These are phyloP conservation scores for Arthrobotrys entomopaga DNA, from an alignment of 2,329 filamentous ascomycete species.

Conservation along the genomic window DNA sequence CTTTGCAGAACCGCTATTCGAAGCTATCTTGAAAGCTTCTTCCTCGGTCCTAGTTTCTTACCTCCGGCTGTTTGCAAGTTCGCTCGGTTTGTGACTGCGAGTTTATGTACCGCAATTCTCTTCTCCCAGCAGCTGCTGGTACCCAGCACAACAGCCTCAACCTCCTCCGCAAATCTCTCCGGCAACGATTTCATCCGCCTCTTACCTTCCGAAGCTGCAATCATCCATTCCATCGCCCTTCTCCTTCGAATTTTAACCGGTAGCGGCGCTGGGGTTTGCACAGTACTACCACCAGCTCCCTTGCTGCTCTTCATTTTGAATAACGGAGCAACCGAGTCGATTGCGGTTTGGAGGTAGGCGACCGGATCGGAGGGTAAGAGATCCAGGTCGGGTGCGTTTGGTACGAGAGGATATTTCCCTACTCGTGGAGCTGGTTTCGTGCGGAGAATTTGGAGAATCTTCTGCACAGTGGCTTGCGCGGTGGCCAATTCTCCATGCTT, in stretches of 20 bases:
- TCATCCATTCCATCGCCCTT: constrained; percentile 85
- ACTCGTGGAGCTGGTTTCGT: constrained; percentile 81
- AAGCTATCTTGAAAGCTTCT: constrained; percentile 6
- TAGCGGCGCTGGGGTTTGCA: constrained; percentile 84
- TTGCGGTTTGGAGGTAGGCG: constrained; percentile 85
- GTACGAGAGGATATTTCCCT: constrained; percentile 76
- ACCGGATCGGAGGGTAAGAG: constrained; percentile 90
- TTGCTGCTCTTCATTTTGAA: constrained; percentile 79
- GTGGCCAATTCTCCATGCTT: constrained; percentile 85
- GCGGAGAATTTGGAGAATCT: constrained; percentile 72
- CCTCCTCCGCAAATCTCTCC: constrained; percentile 61
- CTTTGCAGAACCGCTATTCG: neutral
- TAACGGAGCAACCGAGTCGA: constrained; percentile 92
- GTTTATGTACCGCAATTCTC: constrained; percentile 65
- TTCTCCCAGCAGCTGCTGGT: constrained; percentile 85
- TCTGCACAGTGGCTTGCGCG: constrained; percentile 73
- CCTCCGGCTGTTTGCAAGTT: constrained; percentile 18
- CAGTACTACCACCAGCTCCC: constrained; percentile 81
- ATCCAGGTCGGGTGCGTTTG: constrained; percentile 77
- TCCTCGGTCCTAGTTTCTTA: constrained; percentile 10
- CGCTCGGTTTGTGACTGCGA: constrained; percentile 51
- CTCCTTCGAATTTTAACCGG: constrained; percentile 78
- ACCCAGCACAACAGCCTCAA: constrained; percentile 84
- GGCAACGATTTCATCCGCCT: constrained; percentile 66
- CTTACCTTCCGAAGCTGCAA: constrained; percentile 83